Percentiles rank a stretch among this genome's conserved stretches.
Evolutionary conservation across 805 yeast genomes (phyloP).

Genomic region (Torulaspora delbrueckii): DNA sequence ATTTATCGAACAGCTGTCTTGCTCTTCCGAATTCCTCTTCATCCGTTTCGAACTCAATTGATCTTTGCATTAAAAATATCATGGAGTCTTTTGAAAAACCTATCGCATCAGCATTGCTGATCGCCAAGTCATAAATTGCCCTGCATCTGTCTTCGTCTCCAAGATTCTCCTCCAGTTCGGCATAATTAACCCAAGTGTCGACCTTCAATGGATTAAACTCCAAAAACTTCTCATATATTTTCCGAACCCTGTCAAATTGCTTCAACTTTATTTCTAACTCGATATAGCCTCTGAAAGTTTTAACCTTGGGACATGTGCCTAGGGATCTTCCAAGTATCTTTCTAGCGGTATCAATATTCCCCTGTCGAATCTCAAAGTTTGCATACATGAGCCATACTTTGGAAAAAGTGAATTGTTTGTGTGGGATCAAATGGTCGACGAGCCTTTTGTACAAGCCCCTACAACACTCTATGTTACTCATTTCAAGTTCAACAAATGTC

Average conservation of each 20-base stretch:
- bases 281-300: conserved; percentile 61
- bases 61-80: conserved; percentile 35
- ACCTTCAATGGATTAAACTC: conserved; percentile 25
- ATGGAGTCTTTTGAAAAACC: conserved; percentile 13
- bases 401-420: conserved; percentile 56
- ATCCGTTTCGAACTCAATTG: conserved; percentile 59
- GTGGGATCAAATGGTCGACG: conserved; percentile 47
- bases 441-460: conserved; percentile 49
- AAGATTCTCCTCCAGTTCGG: conserved; percentile 59
- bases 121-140: conserved; percentile 55
- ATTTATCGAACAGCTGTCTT: conserved; percentile 44
- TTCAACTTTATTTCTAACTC: conserved; percentile 59
- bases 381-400: conserved; percentile 70
- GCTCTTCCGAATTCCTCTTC: conserved; percentile 53
- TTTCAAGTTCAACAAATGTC: conserved; percentile 51
- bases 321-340: conserved; percentile 66
- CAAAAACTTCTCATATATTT: conserved; percentile 57
- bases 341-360: conserved; percentile 49
- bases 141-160: conserved; percentile 68
- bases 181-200: conserved; percentile 56
- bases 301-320: conserved; percentile 59
- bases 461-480: conserved; percentile 42
- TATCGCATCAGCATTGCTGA: conserved; percentile 22
- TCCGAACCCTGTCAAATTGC: conserved; percentile 77
- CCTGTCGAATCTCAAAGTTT: conserved; percentile 67